phyloP scores from a whole-genome alignment of 176 grass and related monocot genomes.

The Aegilops tauschii region DNA sequence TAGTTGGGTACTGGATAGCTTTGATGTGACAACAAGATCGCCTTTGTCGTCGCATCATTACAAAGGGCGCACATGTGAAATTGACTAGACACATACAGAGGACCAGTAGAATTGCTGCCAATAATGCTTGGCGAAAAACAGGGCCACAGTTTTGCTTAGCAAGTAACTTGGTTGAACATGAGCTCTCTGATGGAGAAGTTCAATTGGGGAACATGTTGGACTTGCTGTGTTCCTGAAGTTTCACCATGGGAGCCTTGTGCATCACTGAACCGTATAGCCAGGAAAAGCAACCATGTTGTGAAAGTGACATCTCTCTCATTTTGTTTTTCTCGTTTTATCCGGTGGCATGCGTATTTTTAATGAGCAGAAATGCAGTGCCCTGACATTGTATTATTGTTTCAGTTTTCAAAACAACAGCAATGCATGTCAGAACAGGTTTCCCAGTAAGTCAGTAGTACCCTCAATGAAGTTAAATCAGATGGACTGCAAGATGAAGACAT shows the following conservation, averaged over 20 bases:
- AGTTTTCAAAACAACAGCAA: neutral
- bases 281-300: neutral
- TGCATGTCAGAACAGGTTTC: neutral
- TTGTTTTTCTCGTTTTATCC: neutral
- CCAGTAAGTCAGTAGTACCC: neutral
- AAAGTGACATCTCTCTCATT: neutral
- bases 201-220: neutral
- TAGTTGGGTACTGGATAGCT: neutral
- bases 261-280: neutral
- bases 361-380: neutral
- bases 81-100: neutral
- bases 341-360: neutral
- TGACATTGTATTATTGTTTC: neutral
- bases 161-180: constrained; percentile 23
- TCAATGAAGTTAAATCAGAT: neutral
- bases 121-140: neutral
- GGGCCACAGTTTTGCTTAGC: constrained; percentile 15
- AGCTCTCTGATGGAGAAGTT: neutral
- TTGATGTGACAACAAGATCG: constrained; percentile 22
- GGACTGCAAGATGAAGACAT: neutral
- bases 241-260: neutral
- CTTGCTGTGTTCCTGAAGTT: constrained; percentile 28
- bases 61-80: neutral
- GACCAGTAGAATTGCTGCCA: neutral
- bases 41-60: constrained; percentile 7